A percentile compares a stretch with the other conserved stretches of the same genome.
phyloP scores from a whole-genome alignment of 2,329 filamentous ascomycete species.

The Trichoderma sp. region DNA sequence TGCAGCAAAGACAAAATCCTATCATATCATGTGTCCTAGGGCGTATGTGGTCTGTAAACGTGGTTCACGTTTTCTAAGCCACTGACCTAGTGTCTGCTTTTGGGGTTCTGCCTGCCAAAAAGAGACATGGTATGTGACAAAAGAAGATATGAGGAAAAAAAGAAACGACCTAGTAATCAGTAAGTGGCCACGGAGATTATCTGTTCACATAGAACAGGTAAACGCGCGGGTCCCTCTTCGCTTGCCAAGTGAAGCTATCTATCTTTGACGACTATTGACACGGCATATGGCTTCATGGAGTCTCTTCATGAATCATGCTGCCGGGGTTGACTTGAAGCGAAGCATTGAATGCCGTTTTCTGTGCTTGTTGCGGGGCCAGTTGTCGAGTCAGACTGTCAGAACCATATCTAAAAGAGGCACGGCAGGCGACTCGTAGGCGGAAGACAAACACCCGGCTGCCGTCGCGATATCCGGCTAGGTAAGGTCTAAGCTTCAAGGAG shows the following conservation, averaged over 20 bases:
- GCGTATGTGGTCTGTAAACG: not conserved
- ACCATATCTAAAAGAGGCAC: conserved; percentile 22
- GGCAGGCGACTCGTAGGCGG: conserved; percentile 11
- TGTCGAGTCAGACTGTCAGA: conserved; percentile 19
- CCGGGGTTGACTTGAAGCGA: not conserved
- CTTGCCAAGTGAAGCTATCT: not conserved
- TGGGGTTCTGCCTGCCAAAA: not conserved
- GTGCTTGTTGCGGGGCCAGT: not conserved
- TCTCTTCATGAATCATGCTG: conserved; percentile 1
- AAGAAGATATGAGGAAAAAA: not conserved
- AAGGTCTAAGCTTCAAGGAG: not conserved
- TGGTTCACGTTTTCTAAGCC: not conserved
- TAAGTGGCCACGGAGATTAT: not conserved
- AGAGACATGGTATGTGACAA: not conserved
- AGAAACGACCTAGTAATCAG: no score
- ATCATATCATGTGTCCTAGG: not conserved
- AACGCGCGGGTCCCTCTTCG: not conserved
- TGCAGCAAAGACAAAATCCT: not conserved
- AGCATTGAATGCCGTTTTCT: not conserved
- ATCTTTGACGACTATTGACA: not conserved
- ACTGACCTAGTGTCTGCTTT: not conserved
- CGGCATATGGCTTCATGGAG: not conserved
- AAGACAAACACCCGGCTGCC: conserved; percentile 12
- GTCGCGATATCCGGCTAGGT: conserved; percentile 12
- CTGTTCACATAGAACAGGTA: not conserved